Conservation (phyloP, 257 asterid genomes). For the Thymus quinquecostatus region DNA sequence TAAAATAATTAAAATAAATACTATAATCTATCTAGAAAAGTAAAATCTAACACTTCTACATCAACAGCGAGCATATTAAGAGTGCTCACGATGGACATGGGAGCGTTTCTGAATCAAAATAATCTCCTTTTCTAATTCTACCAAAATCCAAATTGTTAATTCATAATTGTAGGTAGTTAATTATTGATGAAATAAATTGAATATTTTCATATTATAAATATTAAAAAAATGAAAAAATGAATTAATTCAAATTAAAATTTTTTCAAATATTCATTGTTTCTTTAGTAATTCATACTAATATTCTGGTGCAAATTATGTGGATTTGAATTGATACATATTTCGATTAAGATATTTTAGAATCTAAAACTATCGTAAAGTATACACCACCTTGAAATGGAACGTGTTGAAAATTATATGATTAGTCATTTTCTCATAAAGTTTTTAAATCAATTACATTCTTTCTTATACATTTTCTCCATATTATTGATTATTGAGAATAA, state of each 20-base stretch:
- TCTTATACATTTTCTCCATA: no score
- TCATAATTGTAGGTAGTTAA: no score
- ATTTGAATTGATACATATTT: not conserved
- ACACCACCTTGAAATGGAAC: not conserved
- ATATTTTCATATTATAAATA: not conserved
- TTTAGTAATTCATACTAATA: not conserved
- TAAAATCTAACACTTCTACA: no score
- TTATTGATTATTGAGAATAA: no score
- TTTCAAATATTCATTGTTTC: no score
- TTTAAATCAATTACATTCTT: not conserved
- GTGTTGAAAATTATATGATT: not conserved
- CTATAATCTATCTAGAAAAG: no score
- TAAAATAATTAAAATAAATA: no score
- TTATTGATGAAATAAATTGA: no score
- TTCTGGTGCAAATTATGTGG: not conserved
- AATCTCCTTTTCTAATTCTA: not conserved
- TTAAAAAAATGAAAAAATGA: no score
- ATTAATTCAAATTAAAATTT: no score
- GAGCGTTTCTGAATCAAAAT: not conserved
- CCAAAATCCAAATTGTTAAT: not conserved
- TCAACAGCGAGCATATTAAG: no score
- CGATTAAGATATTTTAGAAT: not conserved
- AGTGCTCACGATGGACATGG: no score
- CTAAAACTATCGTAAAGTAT: not conserved
- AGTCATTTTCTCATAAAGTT: constrained; percentile 14